Percentiles rank a stretch among this genome's conserved stretches.
Evolutionary conservation across 768 basidiomycete genomes (phyloP).

Genomic region (Exidia glandulosa): DNA sequence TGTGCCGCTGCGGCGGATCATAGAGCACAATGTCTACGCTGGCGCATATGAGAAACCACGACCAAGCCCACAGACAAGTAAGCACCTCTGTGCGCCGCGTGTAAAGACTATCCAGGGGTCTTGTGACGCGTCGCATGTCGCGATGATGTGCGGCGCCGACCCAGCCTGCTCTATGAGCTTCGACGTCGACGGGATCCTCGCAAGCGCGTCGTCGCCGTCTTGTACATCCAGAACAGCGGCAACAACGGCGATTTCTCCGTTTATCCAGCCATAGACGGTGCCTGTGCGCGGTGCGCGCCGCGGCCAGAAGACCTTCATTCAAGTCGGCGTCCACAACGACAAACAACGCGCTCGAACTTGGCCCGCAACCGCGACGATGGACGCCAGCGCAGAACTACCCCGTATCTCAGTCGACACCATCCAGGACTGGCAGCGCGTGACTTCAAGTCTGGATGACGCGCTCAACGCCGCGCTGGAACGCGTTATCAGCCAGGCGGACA

Average conservation of each 20-base stretch:
- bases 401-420: constrained; percentile 56
- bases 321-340: background rate
- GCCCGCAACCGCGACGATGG: background rate
- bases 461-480: constrained; percentile 36
- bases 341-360: background rate
- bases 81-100: background rate
- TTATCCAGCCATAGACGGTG: background rate
- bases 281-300: background rate
- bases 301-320: constrained; percentile 1
- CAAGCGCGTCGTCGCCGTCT: background rate
- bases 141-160: background rate
- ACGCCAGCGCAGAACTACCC: constrained; percentile 20
- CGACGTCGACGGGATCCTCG: background rate
- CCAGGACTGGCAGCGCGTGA: constrained; percentile 55
- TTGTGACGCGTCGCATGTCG: background rate
- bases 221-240: background rate
- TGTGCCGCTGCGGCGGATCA: background rate
- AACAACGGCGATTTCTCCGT: background rate
- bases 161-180: background rate
- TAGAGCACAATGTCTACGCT: background rate
- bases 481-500: constrained; percentile 30
- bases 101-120: background rate
- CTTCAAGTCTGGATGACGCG: constrained; percentile 38
- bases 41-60: background rate
- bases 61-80: background rate